These are phyloP conservation scores for Delitschia confertaspora DNA, from an alignment of 495 filamentous ascomycete species.

Conservation along the genomic window DNA sequence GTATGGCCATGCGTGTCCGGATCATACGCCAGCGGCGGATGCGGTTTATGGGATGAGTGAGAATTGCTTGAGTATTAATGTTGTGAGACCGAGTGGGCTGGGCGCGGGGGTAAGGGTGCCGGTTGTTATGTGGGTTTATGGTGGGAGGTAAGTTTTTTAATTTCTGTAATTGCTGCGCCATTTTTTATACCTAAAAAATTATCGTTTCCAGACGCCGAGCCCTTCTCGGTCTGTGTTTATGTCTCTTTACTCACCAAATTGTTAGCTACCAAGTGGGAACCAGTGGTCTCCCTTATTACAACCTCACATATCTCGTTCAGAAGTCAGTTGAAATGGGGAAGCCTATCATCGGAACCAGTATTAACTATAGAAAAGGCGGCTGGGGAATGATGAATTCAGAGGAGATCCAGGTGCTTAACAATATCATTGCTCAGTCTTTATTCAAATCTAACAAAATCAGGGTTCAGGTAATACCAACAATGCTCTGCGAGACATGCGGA, in stretches of 20 bases:
- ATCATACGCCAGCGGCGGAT: slow-evolving; percentile 11
- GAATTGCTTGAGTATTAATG: slow-evolving; percentile 27
- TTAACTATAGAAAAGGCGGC: slow-evolving; percentile 27
- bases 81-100: slow-evolving; percentile 18
- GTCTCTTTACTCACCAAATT: not conserved
- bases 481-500: slow-evolving; percentile 25
- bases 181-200: not conserved
- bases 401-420: slow-evolving; percentile 10
- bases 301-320: slow-evolving; percentile 25
- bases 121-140: slow-evolving; percentile 27
- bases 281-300: slow-evolving; percentile 23
- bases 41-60: slow-evolving; percentile 26
- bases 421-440: not conserved
- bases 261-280: slow-evolving; percentile 26
- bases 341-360: slow-evolving; percentile 24
- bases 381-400: slow-evolving; percentile 24
- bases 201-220: not conserved
- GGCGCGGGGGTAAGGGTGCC: slow-evolving; percentile 6
- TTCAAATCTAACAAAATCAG: not conserved
- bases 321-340: slow-evolving; percentile 23
- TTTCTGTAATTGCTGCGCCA: not conserved
- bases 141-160: slow-evolving; percentile 8
- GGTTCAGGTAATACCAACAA: slow-evolving; percentile 23
- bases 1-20: slow-evolving; percentile 26
- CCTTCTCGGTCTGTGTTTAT: not conserved